Evolutionary conservation across 2,329 filamentous ascomycete species (phyloP).

Genomic region (Trichoderma simmonsii): DNA sequence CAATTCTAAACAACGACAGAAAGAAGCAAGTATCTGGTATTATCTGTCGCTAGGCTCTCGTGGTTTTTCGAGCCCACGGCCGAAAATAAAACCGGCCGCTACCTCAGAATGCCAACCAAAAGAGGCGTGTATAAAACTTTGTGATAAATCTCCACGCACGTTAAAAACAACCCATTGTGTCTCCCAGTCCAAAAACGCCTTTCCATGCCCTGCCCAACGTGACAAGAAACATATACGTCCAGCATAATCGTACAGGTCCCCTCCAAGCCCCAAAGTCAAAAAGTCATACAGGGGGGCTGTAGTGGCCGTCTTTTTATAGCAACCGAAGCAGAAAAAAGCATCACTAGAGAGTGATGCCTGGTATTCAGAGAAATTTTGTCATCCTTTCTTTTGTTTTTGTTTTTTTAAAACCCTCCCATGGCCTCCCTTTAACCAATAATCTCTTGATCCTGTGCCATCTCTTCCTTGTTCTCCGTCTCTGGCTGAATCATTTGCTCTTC

Average conservation of each 20-base stretch:
- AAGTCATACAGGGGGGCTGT: slow-evolving; percentile 5
- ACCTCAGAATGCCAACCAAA: slow-evolving; percentile 13
- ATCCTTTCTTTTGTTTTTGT: not conserved
- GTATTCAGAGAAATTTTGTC: slow-evolving; percentile 20
- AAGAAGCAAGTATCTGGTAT: slow-evolving; percentile 13
- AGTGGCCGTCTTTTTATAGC: not conserved
- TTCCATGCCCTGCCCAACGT: slow-evolving; percentile 23
- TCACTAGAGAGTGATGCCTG: not conserved
- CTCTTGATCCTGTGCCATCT: slow-evolving; percentile 42
- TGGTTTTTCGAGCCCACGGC: slow-evolving; percentile 6
- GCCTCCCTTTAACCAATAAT: slow-evolving; percentile 33
- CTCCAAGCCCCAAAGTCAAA: slow-evolving; percentile 11
- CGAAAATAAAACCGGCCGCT: slow-evolving; percentile 8
- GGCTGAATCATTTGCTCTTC: slow-evolving; percentile 72
- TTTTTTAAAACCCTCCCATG: slow-evolving; percentile 13
- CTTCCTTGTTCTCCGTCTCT: slow-evolving; percentile 38
- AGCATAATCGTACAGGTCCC: slow-evolving; percentile 24
- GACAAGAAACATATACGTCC: slow-evolving; percentile 21
- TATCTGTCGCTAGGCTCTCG: slow-evolving; percentile 17
- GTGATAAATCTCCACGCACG: slow-evolving; percentile 3
- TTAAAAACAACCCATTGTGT: not conserved
- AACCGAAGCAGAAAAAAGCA: slow-evolving; percentile 2
- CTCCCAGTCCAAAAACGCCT: slow-evolving; percentile 20
- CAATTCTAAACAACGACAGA: not conserved
- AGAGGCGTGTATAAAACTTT: slow-evolving; percentile 17